Conservation (phyloP, 352 stramenopile genomes). For the Globisporangium heterothallicum region DNA sequence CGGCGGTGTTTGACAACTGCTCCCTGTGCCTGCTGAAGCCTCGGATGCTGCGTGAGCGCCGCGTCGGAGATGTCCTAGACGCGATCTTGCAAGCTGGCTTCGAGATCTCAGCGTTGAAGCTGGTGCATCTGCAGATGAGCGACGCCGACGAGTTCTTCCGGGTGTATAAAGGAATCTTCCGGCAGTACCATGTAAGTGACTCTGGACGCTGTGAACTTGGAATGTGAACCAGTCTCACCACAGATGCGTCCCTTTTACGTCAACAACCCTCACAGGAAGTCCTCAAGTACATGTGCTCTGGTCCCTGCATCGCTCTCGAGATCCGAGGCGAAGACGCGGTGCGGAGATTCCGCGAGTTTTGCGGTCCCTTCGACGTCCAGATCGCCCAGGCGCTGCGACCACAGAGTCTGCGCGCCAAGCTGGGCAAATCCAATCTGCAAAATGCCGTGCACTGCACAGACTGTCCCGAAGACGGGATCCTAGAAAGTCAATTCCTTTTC, state of each 20-base stretch:
- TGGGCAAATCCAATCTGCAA: slow-evolving; percentile 74
- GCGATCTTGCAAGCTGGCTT: slow-evolving; percentile 77
- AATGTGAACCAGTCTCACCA: too few species aligned
- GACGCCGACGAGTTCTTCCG: slow-evolving; percentile 89
- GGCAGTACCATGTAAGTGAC: slow-evolving; percentile 68
- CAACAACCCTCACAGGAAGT: slow-evolving; percentile 64
- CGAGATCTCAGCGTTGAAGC: slow-evolving; percentile 86
- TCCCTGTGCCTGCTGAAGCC: slow-evolving; percentile 56
- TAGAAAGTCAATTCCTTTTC: slow-evolving; percentile 92
- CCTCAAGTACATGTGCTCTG: slow-evolving; percentile 89
- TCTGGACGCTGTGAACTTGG: too few species aligned
- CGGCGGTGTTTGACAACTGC: slow-evolving; percentile 62
- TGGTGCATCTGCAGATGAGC: slow-evolving; percentile 73
- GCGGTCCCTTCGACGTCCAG: slow-evolving; percentile 87
- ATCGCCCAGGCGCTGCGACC: slow-evolving; percentile 86
- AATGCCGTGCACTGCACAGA: slow-evolving; percentile 94
- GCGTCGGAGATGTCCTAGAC: slow-evolving; percentile 73
- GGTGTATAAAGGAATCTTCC: slow-evolving; percentile 75
- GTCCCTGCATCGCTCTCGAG: slow-evolving; percentile 85
- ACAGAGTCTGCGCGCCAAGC: slow-evolving; percentile 81
- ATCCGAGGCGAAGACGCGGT: slow-evolving; percentile 84
- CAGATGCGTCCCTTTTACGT: too few species aligned
- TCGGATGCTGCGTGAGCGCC: slow-evolving; percentile 50
- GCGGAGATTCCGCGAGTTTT: slow-evolving; percentile 68
- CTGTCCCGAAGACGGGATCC: slow-evolving; percentile 83